Conservation (phyloP, 2,329 filamentous ascomycete genomes). For the Venturia carpophila region DNA sequence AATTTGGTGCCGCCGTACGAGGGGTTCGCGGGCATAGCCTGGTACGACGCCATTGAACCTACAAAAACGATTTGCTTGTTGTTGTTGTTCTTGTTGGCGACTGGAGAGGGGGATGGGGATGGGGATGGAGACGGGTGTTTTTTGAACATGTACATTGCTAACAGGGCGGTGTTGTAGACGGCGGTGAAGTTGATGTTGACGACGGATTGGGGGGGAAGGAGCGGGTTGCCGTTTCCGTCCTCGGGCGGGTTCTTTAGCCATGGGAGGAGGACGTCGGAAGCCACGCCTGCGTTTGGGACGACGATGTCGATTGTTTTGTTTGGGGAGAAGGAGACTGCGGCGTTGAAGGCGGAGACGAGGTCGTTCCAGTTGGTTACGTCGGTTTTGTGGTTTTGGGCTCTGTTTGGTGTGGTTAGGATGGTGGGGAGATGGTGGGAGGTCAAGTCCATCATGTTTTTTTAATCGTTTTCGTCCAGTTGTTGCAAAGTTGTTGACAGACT, state of each 20-base stretch:
- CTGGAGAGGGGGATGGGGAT: not conserved
- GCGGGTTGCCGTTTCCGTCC: slow-evolving; percentile 14
- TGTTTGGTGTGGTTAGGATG: slow-evolving; percentile 1
- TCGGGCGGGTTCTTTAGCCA: slow-evolving; percentile 1
- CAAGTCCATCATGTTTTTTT: no score
- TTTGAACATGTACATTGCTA: slow-evolving; percentile 30
- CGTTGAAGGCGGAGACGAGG: slow-evolving; percentile 28
- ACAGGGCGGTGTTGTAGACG: slow-evolving; percentile 22
- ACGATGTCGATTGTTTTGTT: slow-evolving; percentile 28
- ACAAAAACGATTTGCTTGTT: slow-evolving; percentile 24
- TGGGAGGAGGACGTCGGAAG: not conserved
- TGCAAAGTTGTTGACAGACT: no score
- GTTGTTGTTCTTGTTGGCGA: not conserved
- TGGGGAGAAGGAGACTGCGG: slow-evolving; percentile 25
- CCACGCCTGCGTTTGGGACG: slow-evolving; percentile 28
- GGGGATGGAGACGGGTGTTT: not conserved
- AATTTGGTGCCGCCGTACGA: slow-evolving; percentile 28
- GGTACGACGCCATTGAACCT: slow-evolving; percentile 25
- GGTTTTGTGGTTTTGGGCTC: slow-evolving; percentile 27
- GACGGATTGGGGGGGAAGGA: slow-evolving; percentile 24
- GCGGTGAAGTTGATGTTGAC: slow-evolving; percentile 23
- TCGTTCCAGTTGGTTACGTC: slow-evolving; percentile 28
- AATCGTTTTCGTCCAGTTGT: no score
- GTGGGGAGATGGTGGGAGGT: not conserved
- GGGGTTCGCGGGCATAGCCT: slow-evolving; percentile 23